Base-by-base conservation (phyloP, 805 yeast species). In the Starmerella gropengiesseri region DNA sequence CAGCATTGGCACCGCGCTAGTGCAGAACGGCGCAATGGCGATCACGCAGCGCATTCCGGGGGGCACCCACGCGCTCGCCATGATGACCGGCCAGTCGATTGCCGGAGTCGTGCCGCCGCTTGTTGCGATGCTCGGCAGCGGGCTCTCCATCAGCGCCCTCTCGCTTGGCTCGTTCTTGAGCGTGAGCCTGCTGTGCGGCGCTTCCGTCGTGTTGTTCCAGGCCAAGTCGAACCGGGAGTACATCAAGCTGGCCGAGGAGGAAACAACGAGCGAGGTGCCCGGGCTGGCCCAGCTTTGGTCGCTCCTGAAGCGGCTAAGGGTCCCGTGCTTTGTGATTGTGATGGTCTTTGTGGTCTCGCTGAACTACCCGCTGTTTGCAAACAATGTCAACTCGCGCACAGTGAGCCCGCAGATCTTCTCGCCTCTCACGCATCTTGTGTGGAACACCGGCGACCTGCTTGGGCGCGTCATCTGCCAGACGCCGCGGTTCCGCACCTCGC, bases 11-110 rank as follows among this genome's bases (percentile, higher is more conserved):
- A 77, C 91, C 1, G 78, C 93, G 26, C 63, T 78, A 49, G 79
- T 91, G 2, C 98, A 89, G 55, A 89, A 84, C 55, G 96, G 96
- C 11, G 70, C 82, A 7, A 76, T 87, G 77, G 94, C 97, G 5
- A 69, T 84, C 31, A 87, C 94, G 9, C 95, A 91, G 55, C 48
- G 48, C 18, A 45, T 52, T 8, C 49, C 55, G 4, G 50, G 52
- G 13, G 35, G 40, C 17, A 16, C 22, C n/a, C 48, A 51, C 33
- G 46, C 52, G 12, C 47, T 55, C n/a, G 93, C 82, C 0, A 81
- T 81, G 2, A 83, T 91, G 81, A 87, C 87, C 3, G 98, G 98
- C 1, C 95, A 89, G 60, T 95, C 94, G 0, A 65, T 89, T 14
- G 85, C 96, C 0, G 98, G 98, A 2, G 94, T 91, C 0, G 64